A percentile compares a stretch with the other conserved stretches of the same genome.
phyloP scores from a whole-genome alignment of 768 basidiomycete genomes.

The Suillus tomentosus region DNA sequence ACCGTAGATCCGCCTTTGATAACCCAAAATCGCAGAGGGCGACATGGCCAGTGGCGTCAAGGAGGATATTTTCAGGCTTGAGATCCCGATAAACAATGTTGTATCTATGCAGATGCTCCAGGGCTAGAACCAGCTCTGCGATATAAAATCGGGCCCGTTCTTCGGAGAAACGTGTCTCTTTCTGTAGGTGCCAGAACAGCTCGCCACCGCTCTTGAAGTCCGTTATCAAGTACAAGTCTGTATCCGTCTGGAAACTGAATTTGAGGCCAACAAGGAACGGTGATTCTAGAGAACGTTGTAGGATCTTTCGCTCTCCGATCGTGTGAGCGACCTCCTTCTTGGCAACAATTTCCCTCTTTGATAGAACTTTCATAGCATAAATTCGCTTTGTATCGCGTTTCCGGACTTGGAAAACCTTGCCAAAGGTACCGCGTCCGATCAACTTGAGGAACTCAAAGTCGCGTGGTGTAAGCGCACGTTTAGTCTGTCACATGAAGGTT shows the following conservation, averaged over 20 bases:
- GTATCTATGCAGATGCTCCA: conserved; percentile 97
- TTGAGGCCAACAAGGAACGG: conserved; percentile 99
- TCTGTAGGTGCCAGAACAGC: conserved; percentile 97
- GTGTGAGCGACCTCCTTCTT: conserved; percentile 99
- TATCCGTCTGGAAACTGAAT: conserved; percentile 96
- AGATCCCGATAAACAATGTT: conserved; percentile 96
- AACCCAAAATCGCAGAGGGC: conserved; percentile 98
- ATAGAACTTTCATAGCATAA: conserved; percentile 99
- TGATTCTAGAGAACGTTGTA: conserved; percentile 88
- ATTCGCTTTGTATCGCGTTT: conserved; percentile 98
- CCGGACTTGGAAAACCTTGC: conserved; percentile 97
- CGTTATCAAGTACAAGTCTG: conserved; percentile 93
- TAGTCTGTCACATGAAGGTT: conserved; percentile 54
- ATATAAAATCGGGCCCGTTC: conserved; percentile 96
- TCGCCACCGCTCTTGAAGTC: conserved; percentile 99
- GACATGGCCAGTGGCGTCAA: conserved; percentile 98
- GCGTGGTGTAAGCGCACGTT: conserved; percentile 84
- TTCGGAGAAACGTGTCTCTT: conserved; percentile 91
- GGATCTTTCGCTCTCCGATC: conserved; percentile 98
- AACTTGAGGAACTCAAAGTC: conserved; percentile 99
- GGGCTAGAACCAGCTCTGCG: conserved; percentile 90
- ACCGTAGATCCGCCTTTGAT: conserved; percentile 91
- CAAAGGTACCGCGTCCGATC: conserved; percentile 97
- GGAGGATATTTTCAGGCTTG: conserved; percentile 97
- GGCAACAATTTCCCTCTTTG: conserved; percentile 97